Evolutionary conservation across 805 yeast species (phyloP).

Genomic region (Ogataea nitratoaversa): DNA sequence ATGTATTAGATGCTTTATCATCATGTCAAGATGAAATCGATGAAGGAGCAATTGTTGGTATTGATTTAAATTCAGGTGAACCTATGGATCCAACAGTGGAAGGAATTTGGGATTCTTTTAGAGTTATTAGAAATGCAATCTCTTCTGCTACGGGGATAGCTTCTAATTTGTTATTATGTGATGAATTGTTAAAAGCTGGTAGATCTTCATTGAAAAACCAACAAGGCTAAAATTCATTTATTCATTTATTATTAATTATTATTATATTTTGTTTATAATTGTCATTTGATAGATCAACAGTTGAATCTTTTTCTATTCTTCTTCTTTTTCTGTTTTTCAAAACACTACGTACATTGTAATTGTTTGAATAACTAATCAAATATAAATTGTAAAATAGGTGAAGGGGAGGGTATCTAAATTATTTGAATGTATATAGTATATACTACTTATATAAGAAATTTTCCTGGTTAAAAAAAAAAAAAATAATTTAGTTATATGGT

Average conservation of each 20-base stretch:
- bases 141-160: conserved; percentile 94
- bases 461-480: too few species aligned
- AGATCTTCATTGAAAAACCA: conserved; percentile 73
- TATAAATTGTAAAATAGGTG: too few species aligned
- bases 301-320: too few species aligned
- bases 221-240: conserved; percentile 4
- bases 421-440: too few species aligned
- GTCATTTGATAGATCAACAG: too few species aligned
- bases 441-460: too few species aligned
- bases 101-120: conserved; percentile 94
- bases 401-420: too few species aligned
- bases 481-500: too few species aligned
- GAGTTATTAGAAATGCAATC: conserved; percentile 90
- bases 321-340: too few species aligned
- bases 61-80: conserved; percentile 87
- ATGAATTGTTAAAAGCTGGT: conserved; percentile 95
- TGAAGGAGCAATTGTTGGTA: conserved; percentile 82
- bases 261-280: too few species aligned
- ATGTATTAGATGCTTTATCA: conserved; percentile 83
- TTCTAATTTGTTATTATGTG: conserved; percentile 86
- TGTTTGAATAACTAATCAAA: too few species aligned
- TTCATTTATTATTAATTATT: neutral
- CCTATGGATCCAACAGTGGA: conserved; percentile 92
- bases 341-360: too few species aligned
- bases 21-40: conserved; percentile 84